Base-by-base conservation (phyloP, 768 basidiomycete species). In the Trametopsis cervina region DNA sequence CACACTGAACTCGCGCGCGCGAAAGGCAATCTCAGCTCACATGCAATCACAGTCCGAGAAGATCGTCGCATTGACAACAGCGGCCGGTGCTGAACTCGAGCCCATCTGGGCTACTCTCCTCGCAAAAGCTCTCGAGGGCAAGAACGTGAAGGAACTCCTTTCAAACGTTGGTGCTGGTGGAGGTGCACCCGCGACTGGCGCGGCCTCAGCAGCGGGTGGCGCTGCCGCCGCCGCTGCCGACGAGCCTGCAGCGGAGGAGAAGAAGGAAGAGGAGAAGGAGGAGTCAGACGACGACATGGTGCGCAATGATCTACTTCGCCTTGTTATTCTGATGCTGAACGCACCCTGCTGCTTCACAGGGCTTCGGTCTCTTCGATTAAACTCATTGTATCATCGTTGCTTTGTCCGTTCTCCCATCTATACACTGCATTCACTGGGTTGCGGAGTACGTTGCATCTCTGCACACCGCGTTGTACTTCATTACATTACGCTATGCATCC, bases 31-130 rank as follows among this genome's bases (percentile, higher is more conserved):
- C 4, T 43, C 1, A 35, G 20, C 40, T 18, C 15, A 43, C 33
- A 22, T 7, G 35, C 18, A 37, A 37, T 33, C 50, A 1, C 60
- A 97, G 94, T 66, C 91, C 51, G 96, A 98, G 67, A 97, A 96
- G 76, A 89, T 99, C 65, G 51, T 74, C 60, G 73, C 91, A n/a
- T 67, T 98, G 64, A 90, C 88, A 59, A 67, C 64, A 48, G 94
- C 90, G 46, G 96, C 95, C 46, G 71, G 72, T 49, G 74, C 91
- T 54, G 93, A 96, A 21, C 62, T 96, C 51, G 96, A 98, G 71
- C 79, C 94, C 49, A 98, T 99, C 75, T 98, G 96, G 96, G 93
- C 93, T 50, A 70, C 85, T 12, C 86, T 99, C 60, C 89, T 99
- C 63, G 89, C 95, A 54, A 98, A 96, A 70, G 95, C 96, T 27